phyloP scores from a whole-genome alignment of 495 filamentous ascomycete genomes.

The Tuber magnatum region DNA sequence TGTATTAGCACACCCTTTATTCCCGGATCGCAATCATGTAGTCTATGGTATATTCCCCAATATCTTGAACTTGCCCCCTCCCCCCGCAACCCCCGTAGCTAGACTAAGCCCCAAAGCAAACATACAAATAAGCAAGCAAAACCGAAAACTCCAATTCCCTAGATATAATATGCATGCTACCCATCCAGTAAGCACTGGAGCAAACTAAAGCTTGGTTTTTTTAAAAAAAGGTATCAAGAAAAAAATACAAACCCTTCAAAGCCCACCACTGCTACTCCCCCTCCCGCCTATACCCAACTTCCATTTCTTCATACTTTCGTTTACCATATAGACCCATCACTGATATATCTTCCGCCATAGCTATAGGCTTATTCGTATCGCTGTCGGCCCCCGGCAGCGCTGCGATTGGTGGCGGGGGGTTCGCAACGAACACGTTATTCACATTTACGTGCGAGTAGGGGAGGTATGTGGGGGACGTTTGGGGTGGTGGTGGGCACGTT shows the following conservation, averaged over 20 bases:
- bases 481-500: conserved; percentile 12
- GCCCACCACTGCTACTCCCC: neutral
- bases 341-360: neutral
- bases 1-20: neutral
- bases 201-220: neutral
- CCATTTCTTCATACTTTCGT: neutral
- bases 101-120: neutral
- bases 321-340: neutral
- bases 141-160: neutral
- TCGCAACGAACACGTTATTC: neutral
- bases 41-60: neutral
- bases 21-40: neutral
- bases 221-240: neutral
- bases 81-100: neutral
- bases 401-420: neutral
- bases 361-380: neutral
- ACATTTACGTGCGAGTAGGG: neutral
- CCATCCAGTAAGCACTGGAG: neutral
- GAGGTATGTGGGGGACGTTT: neutral
- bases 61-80: neutral
- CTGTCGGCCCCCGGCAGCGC: neutral
- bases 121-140: neutral
- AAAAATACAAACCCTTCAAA: neutral
- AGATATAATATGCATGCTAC: neutral
- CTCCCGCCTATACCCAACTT: neutral